Evolutionary conservation across 1,284 basidiomycete species (phyloP).

Genomic region (Tilletia caries): DNA sequence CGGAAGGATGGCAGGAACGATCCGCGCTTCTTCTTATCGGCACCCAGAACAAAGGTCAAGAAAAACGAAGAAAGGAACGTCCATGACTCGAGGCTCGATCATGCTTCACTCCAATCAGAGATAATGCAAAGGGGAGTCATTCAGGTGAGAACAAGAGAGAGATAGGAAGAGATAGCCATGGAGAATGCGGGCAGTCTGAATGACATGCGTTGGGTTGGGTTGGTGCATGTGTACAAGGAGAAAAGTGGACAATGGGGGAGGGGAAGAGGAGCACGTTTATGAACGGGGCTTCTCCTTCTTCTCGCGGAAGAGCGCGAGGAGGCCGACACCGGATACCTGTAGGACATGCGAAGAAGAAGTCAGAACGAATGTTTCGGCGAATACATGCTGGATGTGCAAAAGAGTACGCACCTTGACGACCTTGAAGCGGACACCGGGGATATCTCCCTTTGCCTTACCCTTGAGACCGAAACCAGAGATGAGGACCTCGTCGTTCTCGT

Average conservation of each 20-base stretch:
- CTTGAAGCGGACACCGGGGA: slow-evolving; percentile 88
- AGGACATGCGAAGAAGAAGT: too few species aligned
- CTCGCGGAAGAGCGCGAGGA: slow-evolving; percentile 56
- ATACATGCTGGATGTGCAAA: too few species aligned
- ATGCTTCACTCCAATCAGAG: background rate
- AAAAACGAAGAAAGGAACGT: background rate
- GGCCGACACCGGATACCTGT: slow-evolving; percentile 93
- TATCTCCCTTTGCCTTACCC: slow-evolving; percentile 98
- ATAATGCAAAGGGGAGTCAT: too few species aligned
- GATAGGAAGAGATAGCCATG: too few species aligned
- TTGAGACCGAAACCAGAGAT: slow-evolving; percentile 99
- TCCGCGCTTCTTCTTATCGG: too few species aligned
- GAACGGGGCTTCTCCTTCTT: slow-evolving; percentile 52
- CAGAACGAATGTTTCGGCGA: background rate
- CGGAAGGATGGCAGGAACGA: background rate
- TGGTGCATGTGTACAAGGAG: background rate
- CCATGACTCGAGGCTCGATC: background rate
- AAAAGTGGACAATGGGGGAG: background rate
- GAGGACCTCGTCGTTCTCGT: slow-evolving; percentile 63
- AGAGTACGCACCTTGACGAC: slow-evolving; percentile 99
- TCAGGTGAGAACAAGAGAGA: too few species aligned
- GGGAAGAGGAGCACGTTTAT: slow-evolving; percentile 22
- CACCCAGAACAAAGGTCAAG: too few species aligned
- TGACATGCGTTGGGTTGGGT: background rate
- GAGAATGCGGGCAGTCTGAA: background rate